A percentile compares a stretch with the other conserved stretches of the same genome.
These are phyloP conservation scores for Linnemannia elongata DNA, from an alignment of 192 early-diverging fungal genomes.

Conservation along the genomic window DNA sequence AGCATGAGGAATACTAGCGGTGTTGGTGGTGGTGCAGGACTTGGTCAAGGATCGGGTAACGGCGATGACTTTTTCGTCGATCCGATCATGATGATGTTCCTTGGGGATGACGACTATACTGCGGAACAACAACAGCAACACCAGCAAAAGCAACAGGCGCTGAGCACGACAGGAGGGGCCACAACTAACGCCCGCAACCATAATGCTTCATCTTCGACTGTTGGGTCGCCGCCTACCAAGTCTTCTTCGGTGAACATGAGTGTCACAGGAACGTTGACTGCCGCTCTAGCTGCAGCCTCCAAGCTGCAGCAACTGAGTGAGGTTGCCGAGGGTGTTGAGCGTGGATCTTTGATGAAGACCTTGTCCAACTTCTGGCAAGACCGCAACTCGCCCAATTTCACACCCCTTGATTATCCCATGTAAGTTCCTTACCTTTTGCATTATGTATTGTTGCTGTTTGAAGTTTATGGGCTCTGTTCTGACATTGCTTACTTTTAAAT, in stretches of 20 bases:
- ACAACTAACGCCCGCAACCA: background rate
- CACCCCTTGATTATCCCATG: slow-evolving; percentile 82
- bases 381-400: slow-evolving; percentile 71
- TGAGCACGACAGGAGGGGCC: background rate
- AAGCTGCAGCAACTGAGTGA: slow-evolving; percentile 52
- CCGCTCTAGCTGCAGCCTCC: slow-evolving; percentile 41
- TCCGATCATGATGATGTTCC: slow-evolving; percentile 49
- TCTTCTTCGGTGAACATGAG: slow-evolving; percentile 58
- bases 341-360: slow-evolving; percentile 80
- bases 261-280: slow-evolving; percentile 42
- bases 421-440: slow-evolving; percentile 51
- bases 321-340: slow-evolving; percentile 42
- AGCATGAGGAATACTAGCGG: background rate
- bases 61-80: slow-evolving; percentile 53
- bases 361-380: slow-evolving; percentile 81
- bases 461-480: background rate
- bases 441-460: background rate
- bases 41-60: background rate
- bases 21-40: background rate
- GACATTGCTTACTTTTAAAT: background rate
- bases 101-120: slow-evolving; percentile 51
- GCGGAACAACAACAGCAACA: slow-evolving; percentile 10
- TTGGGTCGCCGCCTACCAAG: slow-evolving; percentile 35
- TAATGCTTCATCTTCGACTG: background rate
- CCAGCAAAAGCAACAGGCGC: background rate